These are phyloP conservation scores for Neurospora africana DNA, from an alignment of 495 filamentous ascomycete genomes.

Conservation along the genomic window DNA sequence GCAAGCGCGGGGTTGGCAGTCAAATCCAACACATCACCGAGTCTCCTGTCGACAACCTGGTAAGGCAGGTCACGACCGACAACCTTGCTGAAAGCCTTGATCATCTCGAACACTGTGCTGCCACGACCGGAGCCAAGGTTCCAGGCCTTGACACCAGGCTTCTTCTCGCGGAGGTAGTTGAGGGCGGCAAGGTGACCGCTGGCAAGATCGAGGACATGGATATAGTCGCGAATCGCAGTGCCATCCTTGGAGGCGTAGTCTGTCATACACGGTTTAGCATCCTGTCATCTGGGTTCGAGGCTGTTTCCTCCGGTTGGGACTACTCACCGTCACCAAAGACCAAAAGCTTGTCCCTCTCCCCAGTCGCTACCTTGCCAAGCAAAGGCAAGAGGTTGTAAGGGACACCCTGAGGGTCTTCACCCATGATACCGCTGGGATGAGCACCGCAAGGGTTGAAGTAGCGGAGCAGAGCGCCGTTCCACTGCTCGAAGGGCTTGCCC, in stretches of 20 bases:
- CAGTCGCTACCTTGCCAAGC: constrained; percentile 89
- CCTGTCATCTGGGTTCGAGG: neutral
- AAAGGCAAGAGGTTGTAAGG: constrained; percentile 94
- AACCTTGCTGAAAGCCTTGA: constrained; percentile 81
- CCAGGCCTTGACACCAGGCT: constrained; percentile 92
- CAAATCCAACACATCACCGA: constrained; percentile 87
- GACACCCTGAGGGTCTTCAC: constrained; percentile 90
- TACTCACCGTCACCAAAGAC: constrained; percentile 86
- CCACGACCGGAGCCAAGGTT: constrained; percentile 94
- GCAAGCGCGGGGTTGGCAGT: constrained; percentile 85
- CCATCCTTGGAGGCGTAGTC: constrained; percentile 86
- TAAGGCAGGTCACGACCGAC: constrained; percentile 81
- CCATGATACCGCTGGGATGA: constrained; percentile 95
- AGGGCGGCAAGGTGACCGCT: constrained; percentile 84
- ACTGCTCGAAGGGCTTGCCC: constrained; percentile 64
- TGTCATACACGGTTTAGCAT: constrained; percentile 21
- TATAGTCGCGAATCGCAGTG: constrained; percentile 61
- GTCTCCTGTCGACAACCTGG: constrained; percentile 70
- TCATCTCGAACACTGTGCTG: constrained; percentile 93
- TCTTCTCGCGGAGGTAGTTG: constrained; percentile 78
- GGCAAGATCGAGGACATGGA: constrained; percentile 84
- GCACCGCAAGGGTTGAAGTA: constrained; percentile 98
- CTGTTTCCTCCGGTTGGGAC: neutral
- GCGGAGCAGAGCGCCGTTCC: constrained; percentile 86
- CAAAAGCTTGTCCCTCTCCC: constrained; percentile 85